phyloP scores from a whole-genome alignment of 805 yeast genomes.

The Starmerella vaccinii region DNA sequence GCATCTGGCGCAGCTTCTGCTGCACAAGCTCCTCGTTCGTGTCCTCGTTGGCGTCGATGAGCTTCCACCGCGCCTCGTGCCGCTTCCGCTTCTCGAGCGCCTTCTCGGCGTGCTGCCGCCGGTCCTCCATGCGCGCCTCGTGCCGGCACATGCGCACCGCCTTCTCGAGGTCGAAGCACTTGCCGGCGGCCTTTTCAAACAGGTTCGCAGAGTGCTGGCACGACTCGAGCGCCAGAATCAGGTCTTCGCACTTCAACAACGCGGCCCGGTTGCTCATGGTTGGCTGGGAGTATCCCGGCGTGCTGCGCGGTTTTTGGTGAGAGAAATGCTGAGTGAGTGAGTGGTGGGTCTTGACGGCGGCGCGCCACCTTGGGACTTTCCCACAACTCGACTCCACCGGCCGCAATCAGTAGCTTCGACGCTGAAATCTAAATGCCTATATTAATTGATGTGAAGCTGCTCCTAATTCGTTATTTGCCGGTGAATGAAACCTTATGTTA shows the following conservation, averaged over 20 bases:
- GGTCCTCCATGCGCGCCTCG: slow-evolving; percentile 57
- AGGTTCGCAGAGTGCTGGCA: slow-evolving; percentile 64
- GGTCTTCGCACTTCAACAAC: slow-evolving; percentile 52
- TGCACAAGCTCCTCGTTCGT: slow-evolving; percentile 38
- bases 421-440: no score
- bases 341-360: no score
- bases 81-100: slow-evolving; percentile 48
- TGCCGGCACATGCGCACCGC: slow-evolving; percentile 72
- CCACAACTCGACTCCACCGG: no score
- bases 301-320: not conserved
- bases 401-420: no score
- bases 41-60: slow-evolving; percentile 51
- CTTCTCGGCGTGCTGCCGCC: slow-evolving; percentile 38
- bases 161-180: slow-evolving; percentile 74
- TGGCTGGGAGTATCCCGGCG: slow-evolving; percentile 4
- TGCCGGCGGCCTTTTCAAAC: slow-evolving; percentile 61
- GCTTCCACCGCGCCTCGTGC: slow-evolving; percentile 48
- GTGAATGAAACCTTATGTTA: no score
- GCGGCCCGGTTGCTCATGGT: slow-evolving; percentile 26
- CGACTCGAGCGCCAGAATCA: slow-evolving; percentile 78
- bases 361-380: no score
- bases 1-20: not conserved
- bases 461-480: no score
- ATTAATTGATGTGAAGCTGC: no score
- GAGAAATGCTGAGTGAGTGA: not conserved